Evolutionary conservation across 441 rosid species (phyloP), one percentile per base, ranked within the genome.

Genomic region (Pelargonium hybrid): DNA sequence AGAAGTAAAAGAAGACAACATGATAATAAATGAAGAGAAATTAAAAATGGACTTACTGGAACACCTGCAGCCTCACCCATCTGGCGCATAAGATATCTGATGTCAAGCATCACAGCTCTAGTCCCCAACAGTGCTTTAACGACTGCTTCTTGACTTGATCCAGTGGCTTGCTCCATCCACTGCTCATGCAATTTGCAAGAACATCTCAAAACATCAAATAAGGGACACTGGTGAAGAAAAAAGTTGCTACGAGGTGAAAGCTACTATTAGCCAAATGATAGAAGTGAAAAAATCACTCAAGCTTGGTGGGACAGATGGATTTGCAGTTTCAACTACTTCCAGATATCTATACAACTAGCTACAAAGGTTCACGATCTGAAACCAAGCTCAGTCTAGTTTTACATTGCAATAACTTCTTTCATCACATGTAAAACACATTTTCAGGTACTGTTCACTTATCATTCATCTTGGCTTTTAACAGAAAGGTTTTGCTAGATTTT

Each of bases 61-160:
- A 94, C 84, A 71, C 87, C 87, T 47, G 97, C 97, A 76, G 91
- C 91, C 82, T 87, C 86, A n/a, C 98, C 99, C 92, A 94, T 89
- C 69, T 73, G 86, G 67, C 83, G 88, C 98, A 94, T 88, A 72
- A 80, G 82, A 77, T 72, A 71, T 84, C 97, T 88, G 84, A 94
- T 88, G 73, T 75, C 78, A 70, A 88, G 82, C 95, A 94, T 92
- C 48, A 87, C 84, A 39, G 84, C 85, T 87, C 91, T 85, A 70
- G 96, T 88, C 67, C 82, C 90, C 69, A 88, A 59, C 76, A 94
- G 75, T 76, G 85, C 88, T 73, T 78, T 79, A 68, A 87, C 80
- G 73, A 90, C 76, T 18, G 77, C 85, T 73, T 83, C 90, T 75
- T 78, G 80, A 69, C 69, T 80, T 62, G 89, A 82, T 72, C 83